Conservation (phyloP, 331 rosid species). For the Stylosanthes scabra region DNA sequence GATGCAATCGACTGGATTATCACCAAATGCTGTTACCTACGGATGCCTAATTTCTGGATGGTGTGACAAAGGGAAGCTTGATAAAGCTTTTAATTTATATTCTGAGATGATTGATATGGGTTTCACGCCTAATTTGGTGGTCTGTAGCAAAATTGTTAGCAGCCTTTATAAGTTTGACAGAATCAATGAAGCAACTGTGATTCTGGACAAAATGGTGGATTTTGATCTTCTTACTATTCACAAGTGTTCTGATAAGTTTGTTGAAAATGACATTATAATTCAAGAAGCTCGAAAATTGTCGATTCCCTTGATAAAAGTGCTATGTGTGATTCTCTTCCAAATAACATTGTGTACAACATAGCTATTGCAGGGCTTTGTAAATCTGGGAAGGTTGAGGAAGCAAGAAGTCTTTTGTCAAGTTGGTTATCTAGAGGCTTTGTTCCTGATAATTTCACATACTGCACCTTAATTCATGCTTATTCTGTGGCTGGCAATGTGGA, state of each 20-base stretch:
- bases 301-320: slow-evolving; percentile 58
- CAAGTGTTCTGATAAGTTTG: slow-evolving; percentile 39
- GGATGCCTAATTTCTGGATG: slow-evolving; percentile 86
- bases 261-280: slow-evolving; percentile 37
- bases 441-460: slow-evolving; percentile 82
- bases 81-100: slow-evolving; percentile 67
- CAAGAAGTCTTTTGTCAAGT: slow-evolving; percentile 61
- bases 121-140: slow-evolving; percentile 56
- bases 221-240: slow-evolving; percentile 52
- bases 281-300: slow-evolving; percentile 59
- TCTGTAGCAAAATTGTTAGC: slow-evolving; percentile 79
- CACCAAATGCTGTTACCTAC: slow-evolving; percentile 70
- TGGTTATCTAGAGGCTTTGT: slow-evolving; percentile 62
- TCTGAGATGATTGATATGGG: slow-evolving; percentile 77
- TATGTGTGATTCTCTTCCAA: slow-evolving; percentile 51
- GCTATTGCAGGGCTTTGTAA: slow-evolving; percentile 83
- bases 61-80: slow-evolving; percentile 78
- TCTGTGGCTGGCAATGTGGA: slow-evolving; percentile 68
- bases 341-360: slow-evolving; percentile 65
- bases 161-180: slow-evolving; percentile 66
- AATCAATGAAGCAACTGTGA: slow-evolving; percentile 69
- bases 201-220: slow-evolving; percentile 70
- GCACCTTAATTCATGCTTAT: slow-evolving; percentile 76
- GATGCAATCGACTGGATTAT: slow-evolving; percentile 67
- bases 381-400: slow-evolving; percentile 69